Conservation (phyloP, 2,329 filamentous ascomycete species). For the Monosporascus sp. region DNA sequence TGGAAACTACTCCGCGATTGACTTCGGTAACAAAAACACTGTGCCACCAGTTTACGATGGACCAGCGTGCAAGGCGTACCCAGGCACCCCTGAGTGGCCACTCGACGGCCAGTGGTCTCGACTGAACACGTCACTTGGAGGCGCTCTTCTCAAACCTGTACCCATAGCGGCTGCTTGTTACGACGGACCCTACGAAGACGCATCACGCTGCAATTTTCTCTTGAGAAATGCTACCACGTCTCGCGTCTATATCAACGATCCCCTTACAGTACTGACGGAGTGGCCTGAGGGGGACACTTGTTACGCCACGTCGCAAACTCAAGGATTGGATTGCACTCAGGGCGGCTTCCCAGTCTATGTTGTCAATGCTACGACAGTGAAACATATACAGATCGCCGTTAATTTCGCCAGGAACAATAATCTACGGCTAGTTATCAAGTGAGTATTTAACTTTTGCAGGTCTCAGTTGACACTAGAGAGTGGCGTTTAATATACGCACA, state of each 20-base stretch:
- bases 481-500: not conserved
- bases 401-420: constrained; percentile 36
- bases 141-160: constrained; percentile 25
- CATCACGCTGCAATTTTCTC: constrained; percentile 23
- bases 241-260: constrained; percentile 26
- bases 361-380: constrained; percentile 30
- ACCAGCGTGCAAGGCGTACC: constrained; percentile 24
- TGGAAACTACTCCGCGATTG: constrained; percentile 25
- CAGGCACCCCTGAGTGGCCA: constrained; percentile 25
- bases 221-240: constrained; percentile 21
- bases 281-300: constrained; percentile 33
- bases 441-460: constrained; percentile 1
- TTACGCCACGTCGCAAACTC: constrained; percentile 17
- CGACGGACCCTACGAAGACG: constrained; percentile 19
- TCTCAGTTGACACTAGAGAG: too few relatives aligned
- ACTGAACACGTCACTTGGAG: constrained; percentile 24
- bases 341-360: constrained; percentile 34
- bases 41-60: constrained; percentile 15
- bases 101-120: constrained; percentile 21
- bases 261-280: constrained; percentile 24
- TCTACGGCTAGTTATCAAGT: constrained; percentile 33
- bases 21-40: constrained; percentile 19
- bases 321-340: constrained; percentile 25
- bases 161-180: constrained; percentile 29
- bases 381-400: constrained; percentile 33